phyloP scores from a whole-genome alignment of 2,329 filamentous ascomycete genomes.

The Chrysoporthe deuterocubensis region DNA sequence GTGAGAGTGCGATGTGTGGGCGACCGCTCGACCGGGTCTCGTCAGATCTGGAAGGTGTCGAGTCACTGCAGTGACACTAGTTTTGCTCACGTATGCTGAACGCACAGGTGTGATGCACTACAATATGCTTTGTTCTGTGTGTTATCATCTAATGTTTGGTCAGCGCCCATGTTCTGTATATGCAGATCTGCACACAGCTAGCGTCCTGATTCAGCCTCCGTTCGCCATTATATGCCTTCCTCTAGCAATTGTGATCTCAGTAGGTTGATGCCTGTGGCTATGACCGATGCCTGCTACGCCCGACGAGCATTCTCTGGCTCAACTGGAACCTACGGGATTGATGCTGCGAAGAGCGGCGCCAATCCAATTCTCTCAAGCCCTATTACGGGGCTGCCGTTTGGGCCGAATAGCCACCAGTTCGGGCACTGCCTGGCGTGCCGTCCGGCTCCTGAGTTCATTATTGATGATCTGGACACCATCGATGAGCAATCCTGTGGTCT shows the following conservation, averaged over 20 bases:
- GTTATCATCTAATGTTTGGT: slow-evolving; percentile 14
- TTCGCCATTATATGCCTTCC: background rate
- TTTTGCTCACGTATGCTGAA: background rate
- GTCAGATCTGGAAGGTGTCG: background rate
- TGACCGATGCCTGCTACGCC: background rate
- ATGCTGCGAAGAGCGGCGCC: background rate
- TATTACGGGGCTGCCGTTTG: background rate
- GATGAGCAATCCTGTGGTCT: slow-evolving; percentile 60
- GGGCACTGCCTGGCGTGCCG: slow-evolving; percentile 10
- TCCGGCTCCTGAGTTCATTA: slow-evolving; percentile 36
- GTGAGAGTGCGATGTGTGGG: background rate
- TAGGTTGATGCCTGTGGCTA: background rate
- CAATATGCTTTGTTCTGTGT: background rate
- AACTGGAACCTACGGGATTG: background rate
- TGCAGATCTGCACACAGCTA: slow-evolving; percentile 7
- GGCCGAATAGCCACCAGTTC: slow-evolving; percentile 7
- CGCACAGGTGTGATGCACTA: background rate
- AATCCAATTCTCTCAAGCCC: background rate
- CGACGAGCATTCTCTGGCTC: background rate
- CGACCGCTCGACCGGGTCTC: background rate
- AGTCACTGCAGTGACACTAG: background rate
- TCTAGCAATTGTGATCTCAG: background rate
- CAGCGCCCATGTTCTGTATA: background rate
- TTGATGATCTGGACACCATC: slow-evolving; percentile 58
- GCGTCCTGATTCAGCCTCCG: background rate